Conservation (phyloP, 2,329 filamentous ascomycete species). For the Drechslerella stenobrocha region DNA sequence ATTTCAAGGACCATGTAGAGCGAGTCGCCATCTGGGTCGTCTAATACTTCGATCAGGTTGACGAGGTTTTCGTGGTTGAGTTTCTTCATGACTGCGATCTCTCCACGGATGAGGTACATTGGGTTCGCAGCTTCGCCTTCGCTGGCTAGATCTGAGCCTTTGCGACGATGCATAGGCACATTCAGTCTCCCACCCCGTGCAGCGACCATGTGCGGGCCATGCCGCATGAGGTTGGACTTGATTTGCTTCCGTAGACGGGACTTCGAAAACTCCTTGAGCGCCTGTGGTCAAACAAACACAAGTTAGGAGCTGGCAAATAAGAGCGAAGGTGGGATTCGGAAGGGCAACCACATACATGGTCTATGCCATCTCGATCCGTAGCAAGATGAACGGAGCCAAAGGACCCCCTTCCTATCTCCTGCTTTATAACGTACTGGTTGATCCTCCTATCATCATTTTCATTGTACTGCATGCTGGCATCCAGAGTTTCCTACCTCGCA, state of each 20-base stretch:
- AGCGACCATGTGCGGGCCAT: slow-evolving; percentile 61
- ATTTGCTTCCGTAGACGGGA: slow-evolving; percentile 82
- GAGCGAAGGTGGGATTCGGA: neutral
- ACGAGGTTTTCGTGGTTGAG: slow-evolving; percentile 94
- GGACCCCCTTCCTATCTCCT: slow-evolving; percentile 95
- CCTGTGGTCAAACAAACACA: slow-evolving; percentile 61
- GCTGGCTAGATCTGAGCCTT: slow-evolving; percentile 60
- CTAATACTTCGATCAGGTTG: slow-evolving; percentile 86
- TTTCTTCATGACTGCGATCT: slow-evolving; percentile 99
- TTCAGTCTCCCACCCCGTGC: slow-evolving; percentile 63
- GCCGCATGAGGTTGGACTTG: slow-evolving; percentile 81
- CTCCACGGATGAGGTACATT: slow-evolving; percentile 85
- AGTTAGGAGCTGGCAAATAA: slow-evolving; percentile 12
- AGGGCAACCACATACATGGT: slow-evolving; percentile 74
- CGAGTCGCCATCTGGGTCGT: slow-evolving; percentile 93
- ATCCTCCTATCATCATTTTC: slow-evolving; percentile 51
- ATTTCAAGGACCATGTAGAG: slow-evolving; percentile 99
- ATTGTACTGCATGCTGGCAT: slow-evolving; percentile 52
- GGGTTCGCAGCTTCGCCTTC: slow-evolving; percentile 68
- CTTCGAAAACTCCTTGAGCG: slow-evolving; percentile 97
- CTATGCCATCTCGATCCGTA: slow-evolving; percentile 82
- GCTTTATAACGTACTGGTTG: slow-evolving; percentile 67
- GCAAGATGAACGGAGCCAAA: slow-evolving; percentile 92
- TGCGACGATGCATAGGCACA: slow-evolving; percentile 63
- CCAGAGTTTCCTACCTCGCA: slow-evolving; percentile 49